These are phyloP conservation scores for Colletotrichum chrysophilum DNA, from an alignment of 2,329 filamentous ascomycete species.

Conservation along the genomic window DNA sequence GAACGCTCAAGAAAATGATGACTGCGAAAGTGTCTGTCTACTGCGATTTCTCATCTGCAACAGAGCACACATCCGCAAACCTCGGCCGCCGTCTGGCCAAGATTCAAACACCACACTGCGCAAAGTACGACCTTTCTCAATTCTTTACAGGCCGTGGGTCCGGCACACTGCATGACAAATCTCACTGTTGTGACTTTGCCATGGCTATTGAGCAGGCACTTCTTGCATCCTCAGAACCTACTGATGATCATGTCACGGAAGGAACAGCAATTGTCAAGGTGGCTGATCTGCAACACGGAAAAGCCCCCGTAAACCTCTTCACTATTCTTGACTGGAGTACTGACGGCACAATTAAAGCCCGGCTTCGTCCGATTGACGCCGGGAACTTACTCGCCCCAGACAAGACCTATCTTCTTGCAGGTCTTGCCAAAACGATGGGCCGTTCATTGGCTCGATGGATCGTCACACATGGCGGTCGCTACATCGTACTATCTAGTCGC, in stretches of 20 bases:
- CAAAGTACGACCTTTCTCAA: neutral
- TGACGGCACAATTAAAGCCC: neutral
- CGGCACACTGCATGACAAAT: neutral
- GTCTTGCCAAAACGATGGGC: slow-evolving; percentile 34
- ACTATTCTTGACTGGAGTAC: neutral
- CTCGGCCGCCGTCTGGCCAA: neutral
- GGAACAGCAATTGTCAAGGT: neutral
- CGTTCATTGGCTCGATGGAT: slow-evolving; percentile 40
- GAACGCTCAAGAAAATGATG: neutral
- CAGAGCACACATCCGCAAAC: neutral
- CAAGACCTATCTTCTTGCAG: slow-evolving; percentile 36
- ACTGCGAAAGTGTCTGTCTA: neutral
- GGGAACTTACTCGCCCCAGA: slow-evolving; percentile 18
- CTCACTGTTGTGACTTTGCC: neutral
- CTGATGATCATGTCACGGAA: neutral
- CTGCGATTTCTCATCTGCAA: neutral
- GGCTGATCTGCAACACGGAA: neutral
- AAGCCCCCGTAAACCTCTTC: neutral
- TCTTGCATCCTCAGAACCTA: neutral
- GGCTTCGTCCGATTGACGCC: neutral
- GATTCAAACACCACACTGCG: neutral
- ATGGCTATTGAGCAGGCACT: neutral
- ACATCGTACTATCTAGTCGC: slow-evolving; percentile 40
- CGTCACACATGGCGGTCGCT: slow-evolving; percentile 33
- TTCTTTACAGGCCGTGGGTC: neutral